Evolutionary conservation across 371 early-diverging fungal genomes (phyloP), one percentile per base, ranked within the genome.

Genomic region (Mortierella sp.): DNA sequence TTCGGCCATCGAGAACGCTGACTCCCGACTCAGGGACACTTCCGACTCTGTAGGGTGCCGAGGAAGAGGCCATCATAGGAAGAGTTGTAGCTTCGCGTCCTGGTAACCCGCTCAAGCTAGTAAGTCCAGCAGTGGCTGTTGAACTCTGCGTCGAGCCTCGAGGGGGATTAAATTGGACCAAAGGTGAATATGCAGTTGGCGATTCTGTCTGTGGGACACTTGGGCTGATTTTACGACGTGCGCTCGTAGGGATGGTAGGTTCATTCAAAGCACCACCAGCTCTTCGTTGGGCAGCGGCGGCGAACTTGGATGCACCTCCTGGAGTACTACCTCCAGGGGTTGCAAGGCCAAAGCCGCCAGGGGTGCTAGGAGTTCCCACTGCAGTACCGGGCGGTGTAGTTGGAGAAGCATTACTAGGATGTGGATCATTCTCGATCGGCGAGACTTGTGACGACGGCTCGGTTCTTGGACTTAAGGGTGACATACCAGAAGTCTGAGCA

Each of bases 341-440:
- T 52, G 52, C 11, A 52, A 19, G 19, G 4, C 52, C 22, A 52
- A 19, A 19, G 22, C 16, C n/a, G 4, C 52, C 22, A 52, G 22
- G n/a, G 5, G 21, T 52, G 19, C 55, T 28, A 55, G 55, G 55
- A 55, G 55, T 32, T 9, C 28, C 32, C 11, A 32, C 28, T 16
- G 43, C 45, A 22, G 43, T 16, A 38, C 38, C 16, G 3, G 62
- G 43, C 6, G 24, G 28, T 6, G 38, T 43, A 13, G 45, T 45
- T 6, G 47, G 45, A 43, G 62, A 62, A 15, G 45, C 16, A 3
- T 58, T 67, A 16, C 69, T 74, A 4, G 53, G 28, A 11, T 60
- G 74, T 13, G 74, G 74, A 36, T 74, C 74, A 19, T 69, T 36
- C 36, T 62, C 62, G 16, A 45, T 16, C 5, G 62, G 62, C 28